These are phyloP conservation scores for Curvularia hawaiiensis DNA, from an alignment of 2,329 filamentous ascomycete species.

Conservation along the genomic window DNA sequence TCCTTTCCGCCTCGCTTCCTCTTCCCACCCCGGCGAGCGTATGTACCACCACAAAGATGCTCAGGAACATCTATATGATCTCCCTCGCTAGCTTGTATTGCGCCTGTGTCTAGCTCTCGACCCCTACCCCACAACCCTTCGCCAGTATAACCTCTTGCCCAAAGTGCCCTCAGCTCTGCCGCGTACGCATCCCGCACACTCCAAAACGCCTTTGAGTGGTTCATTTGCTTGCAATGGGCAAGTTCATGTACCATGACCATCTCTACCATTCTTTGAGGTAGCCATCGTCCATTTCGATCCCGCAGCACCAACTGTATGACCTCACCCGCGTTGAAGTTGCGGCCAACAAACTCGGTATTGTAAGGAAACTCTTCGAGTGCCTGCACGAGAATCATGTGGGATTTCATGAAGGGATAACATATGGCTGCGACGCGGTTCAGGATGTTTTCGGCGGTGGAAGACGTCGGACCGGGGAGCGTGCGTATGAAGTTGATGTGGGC, in stretches of 20 bases:
- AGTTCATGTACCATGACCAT: constrained; percentile 97
- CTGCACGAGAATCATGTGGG: constrained; percentile 54
- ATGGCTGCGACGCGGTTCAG: constrained; percentile 62
- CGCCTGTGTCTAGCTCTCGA: constrained; percentile 59
- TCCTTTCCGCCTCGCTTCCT: constrained; percentile 52
- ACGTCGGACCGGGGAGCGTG: constrained; percentile 65
- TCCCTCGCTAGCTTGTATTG: constrained; percentile 29
- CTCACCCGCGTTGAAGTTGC: constrained; percentile 90
- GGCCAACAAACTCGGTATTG: constrained; percentile 82
- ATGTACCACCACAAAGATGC: constrained; percentile 83
- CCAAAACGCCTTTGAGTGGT: constrained; percentile 84
- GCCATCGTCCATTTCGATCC: constrained; percentile 68
- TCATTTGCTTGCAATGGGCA: constrained; percentile 91
- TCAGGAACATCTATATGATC: constrained; percentile 49
- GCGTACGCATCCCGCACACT: constrained; percentile 75
- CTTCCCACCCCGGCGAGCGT: constrained; percentile 61
- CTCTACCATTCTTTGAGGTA: constrained; percentile 82
- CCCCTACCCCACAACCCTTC: constrained; percentile 86
- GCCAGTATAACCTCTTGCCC: constrained; percentile 73
- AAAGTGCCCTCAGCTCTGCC: constrained; percentile 71
- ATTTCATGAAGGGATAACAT: constrained; percentile 67
- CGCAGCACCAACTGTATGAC: constrained; percentile 84
- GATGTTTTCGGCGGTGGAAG: constrained; percentile 40
- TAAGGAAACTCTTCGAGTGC: constrained; percentile 78
- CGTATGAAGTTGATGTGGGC: constrained; percentile 84